Evolutionary conservation across 176 grass and related monocot genomes (phyloP).

Genomic region (Phoenix dactylifera): DNA sequence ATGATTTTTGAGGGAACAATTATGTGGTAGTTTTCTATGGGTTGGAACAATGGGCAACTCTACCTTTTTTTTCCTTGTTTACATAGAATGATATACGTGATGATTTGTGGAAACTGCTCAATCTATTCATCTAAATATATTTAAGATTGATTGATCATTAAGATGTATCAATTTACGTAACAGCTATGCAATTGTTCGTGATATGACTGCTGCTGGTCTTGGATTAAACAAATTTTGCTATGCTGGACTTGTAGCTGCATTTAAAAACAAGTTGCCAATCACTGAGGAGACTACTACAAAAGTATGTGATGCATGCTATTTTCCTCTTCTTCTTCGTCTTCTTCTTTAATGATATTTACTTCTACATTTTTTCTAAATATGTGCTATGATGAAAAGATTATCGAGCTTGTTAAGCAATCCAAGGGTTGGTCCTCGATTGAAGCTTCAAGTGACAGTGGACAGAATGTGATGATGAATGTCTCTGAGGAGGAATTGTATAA

Average conservation of each 20-base stretch:
- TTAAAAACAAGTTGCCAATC: conserved; percentile 79
- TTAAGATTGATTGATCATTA: conserved; percentile 3
- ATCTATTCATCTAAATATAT: too few relatives aligned
- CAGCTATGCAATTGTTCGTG: conserved; percentile 85
- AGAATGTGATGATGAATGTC: conserved; percentile 99
- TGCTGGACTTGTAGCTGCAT: conserved; percentile 91
- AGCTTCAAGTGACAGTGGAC: conserved; percentile 51
- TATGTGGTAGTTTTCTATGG: too few relatives aligned
- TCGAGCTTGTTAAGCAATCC: conserved; percentile 89
- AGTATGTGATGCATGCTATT: conserved; percentile 29
- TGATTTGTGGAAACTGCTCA: too few relatives aligned
- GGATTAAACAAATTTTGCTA: conserved; percentile 91
- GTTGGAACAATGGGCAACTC: neutral
- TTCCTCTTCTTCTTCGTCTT: neutral
- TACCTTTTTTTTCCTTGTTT: conserved; percentile 6
- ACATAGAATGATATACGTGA: conserved; percentile 3
- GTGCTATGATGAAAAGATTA: conserved; percentile 50
- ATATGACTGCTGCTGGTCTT: conserved; percentile 97
- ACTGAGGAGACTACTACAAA: conserved; percentile 55
- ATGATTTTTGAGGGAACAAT: too few relatives aligned
- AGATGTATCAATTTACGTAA: conserved; percentile 15
- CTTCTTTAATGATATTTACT: neutral
- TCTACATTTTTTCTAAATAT: neutral
- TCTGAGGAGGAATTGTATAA: conserved; percentile 95
- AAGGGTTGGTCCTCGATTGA: conserved; percentile 90